Percentiles rank a stretch among this genome's conserved stretches.
Evolutionary conservation across 2,329 filamentous ascomycete genomes (phyloP).

Genomic region (Nemania sp.): DNA sequence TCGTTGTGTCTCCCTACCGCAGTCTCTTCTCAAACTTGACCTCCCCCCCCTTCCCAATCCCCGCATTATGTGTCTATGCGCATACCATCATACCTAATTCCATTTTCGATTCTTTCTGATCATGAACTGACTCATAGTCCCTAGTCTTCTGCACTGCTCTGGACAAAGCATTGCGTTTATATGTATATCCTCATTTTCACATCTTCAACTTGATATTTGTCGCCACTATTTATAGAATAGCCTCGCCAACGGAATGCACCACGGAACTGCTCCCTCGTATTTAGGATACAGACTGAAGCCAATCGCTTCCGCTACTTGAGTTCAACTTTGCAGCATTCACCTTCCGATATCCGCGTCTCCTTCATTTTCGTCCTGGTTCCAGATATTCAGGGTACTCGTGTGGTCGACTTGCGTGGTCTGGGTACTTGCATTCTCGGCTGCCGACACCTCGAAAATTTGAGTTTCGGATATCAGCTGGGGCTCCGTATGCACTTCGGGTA

Average conservation of each 20-base stretch:
- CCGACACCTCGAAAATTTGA: constrained; percentile 27
- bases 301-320: constrained; percentile 18
- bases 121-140: constrained; percentile 16
- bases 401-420: constrained; percentile 7
- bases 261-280: constrained; percentile 16
- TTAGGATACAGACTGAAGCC: constrained; percentile 20
- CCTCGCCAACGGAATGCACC: background rate
- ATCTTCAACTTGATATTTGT: constrained; percentile 3
- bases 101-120: background rate
- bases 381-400: constrained; percentile 5
- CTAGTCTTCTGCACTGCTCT: constrained; percentile 17
- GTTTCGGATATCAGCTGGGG: constrained; percentile 21
- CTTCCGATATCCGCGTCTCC: constrained; percentile 10
- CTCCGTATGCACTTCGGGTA: constrained; percentile 34
- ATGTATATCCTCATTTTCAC: constrained; percentile 14
- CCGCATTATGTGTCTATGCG: constrained; percentile 7
- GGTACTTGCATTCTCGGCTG: constrained; percentile 24
- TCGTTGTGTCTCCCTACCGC: constrained; percentile 2
- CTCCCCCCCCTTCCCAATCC: constrained; percentile 6
- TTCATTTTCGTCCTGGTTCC: constrained; percentile 25
- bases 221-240: constrained; percentile 6
- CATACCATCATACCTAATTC: background rate
- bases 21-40: constrained; percentile 8
- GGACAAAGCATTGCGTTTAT: constrained; percentile 14
- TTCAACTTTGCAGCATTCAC: constrained; percentile 4